Conservation (phyloP, 257 asterid species). For the Scutellaria baicalensis region DNA sequence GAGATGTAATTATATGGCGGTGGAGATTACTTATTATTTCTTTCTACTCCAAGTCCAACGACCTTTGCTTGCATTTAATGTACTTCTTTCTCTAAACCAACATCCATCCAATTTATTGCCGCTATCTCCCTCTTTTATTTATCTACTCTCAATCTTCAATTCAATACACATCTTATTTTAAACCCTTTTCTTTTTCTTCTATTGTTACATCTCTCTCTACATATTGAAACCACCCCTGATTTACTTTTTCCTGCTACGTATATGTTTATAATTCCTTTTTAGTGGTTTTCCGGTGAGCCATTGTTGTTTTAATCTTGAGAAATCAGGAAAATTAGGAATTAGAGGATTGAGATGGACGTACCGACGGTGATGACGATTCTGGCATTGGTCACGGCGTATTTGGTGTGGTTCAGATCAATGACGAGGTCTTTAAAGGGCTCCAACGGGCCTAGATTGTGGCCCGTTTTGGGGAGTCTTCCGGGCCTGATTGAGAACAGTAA, state of each 20-base stretch:
- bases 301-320: no score
- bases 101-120: no score
- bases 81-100: neutral
- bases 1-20: neutral
- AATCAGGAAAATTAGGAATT: no score
- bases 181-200: no score
- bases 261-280: no score
- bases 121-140: no score
- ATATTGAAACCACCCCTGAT: no score
- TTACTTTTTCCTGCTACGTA: no score
- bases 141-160: no score
- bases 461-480: conserved; percentile 31
- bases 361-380: conserved; percentile 20
- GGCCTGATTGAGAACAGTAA: conserved; percentile 25
- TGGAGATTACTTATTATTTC: neutral
- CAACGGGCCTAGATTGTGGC: conserved; percentile 31
- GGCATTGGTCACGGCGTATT: conserved; percentile 20
- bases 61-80: neutral
- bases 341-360: conserved; percentile 9
- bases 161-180: no score
- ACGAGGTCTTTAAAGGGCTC: conserved; percentile 6
- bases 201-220: no score
- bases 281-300: neutral
- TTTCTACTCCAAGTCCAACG: conserved; percentile 6
- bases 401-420: conserved; percentile 23